These are phyloP conservation scores for Prunus dulcis DNA, from an alignment of 306 rosid genomes.

Conservation along the genomic window DNA sequence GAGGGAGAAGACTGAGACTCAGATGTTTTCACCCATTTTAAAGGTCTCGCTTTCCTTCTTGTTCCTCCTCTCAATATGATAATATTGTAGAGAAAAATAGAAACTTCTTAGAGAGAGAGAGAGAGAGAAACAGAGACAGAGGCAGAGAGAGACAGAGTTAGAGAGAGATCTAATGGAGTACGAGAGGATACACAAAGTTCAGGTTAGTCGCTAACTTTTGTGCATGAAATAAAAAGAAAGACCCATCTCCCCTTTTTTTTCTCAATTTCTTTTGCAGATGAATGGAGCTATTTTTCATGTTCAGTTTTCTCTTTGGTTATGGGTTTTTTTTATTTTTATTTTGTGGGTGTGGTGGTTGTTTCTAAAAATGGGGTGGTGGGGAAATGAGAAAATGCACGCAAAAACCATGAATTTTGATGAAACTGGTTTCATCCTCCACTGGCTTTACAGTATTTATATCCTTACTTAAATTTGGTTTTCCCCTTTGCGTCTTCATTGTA, in stretches of 20 bases:
- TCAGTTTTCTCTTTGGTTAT: background rate
- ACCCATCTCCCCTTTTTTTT: background rate
- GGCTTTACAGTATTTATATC: background rate
- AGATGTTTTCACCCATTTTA: background rate
- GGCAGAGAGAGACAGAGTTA: background rate
- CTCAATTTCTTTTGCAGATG: background rate
- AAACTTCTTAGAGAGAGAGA: background rate
- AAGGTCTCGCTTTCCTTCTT: constrained; percentile 20
- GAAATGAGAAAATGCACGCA: background rate
- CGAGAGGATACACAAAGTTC: constrained; percentile 83
- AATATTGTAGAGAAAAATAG: background rate
- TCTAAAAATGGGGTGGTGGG: background rate
- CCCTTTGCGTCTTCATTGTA: background rate
- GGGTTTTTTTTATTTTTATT: background rate
- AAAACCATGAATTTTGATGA: background rate
- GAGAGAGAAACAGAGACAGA: background rate
- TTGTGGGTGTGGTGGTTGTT: background rate
- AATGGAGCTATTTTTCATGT: background rate
- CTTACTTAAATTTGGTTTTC: background rate
- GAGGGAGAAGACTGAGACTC: background rate
- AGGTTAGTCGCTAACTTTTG: constrained; percentile 46
- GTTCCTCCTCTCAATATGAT: constrained; percentile 9
- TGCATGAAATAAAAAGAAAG: background rate
- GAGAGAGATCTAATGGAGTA: constrained; percentile 74
- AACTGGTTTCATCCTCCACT: background rate